Evolutionary conservation across 2,329 filamentous ascomycete species (phyloP), one percentile per base, ranked within the genome.

Genomic region (Microdochium bolleyi): DNA sequence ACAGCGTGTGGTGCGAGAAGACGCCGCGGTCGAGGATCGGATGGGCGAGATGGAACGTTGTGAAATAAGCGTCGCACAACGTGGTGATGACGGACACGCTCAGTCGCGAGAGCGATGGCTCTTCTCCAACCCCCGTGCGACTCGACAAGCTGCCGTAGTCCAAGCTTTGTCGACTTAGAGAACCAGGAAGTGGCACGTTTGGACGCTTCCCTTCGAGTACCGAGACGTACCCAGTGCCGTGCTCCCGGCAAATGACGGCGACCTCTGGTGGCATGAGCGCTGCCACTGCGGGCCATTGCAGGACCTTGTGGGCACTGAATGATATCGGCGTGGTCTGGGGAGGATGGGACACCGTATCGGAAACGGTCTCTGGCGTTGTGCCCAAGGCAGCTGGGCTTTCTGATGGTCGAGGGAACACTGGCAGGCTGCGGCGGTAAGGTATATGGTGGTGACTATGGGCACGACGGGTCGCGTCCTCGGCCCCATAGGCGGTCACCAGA

Each of bases 31-130:
- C 77, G 51, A 80, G 70, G 22, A 78, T 71, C 0, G 77, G 77
- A 16, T 73, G 78, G 25, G 70, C 76, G 0, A 75, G 74, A 57
- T 79, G 76, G 57, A 79, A 79, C 0, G 77, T 75, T n/a, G 72
- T 67, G 59, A 80, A 80, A 55, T 77, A 80, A 0, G 73, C 73
- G 62, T 78, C 74, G 9, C 74, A 71, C n/a, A 80, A 66, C 0
- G 74, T 74, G 55, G 75, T 77, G 52, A 79, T 69, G 41, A 75
- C 69, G 0, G 73, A 70, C 30, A 78, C 60, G 9, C 74, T 73
- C 2, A 80, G 66, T 3, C 64, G 63, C 48, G 75, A 70, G 32
- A 79, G 60, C 4, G 41, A 22, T 3, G 3, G 76, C 75, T 79
- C 24, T 58, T 59, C 1, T 64, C 63, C 67, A 63, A 22, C 67